Evolutionary conservation across 2,329 filamentous ascomycete genomes (phyloP), one percentile per base, ranked within the genome.

Genomic region (Fusarium pilosicola): DNA sequence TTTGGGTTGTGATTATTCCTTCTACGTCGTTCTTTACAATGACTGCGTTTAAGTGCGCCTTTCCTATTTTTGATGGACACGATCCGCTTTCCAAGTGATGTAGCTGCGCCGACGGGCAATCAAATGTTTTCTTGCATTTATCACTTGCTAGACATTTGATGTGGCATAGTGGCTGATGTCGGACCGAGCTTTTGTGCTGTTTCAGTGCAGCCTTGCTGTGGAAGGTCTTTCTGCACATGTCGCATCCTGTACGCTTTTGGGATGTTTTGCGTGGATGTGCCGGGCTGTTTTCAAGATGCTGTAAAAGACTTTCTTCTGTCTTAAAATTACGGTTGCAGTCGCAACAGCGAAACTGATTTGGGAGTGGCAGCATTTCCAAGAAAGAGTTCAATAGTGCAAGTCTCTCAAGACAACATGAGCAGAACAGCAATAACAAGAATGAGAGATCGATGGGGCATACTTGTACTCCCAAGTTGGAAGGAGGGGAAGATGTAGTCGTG

Each of bases 261-360:
- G 20, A 11, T 24, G 8, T 22, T 44, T 41, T 42, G 45, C 2
- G 36, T 24, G 30, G 10, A 14, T 39, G 14, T 26, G 49, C 39
- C 12, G 45, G 8, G 14, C 58, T 52, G 38, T 10, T 17, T 38
- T 52, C 17, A 44, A 44, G 46, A 61, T 61, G 46, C 5, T 26
- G 9, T 38, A 17, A 36, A 2, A 61, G 58, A 4, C n/a, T n/a
- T 18, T 44, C n/a, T 2, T 52, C 45, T 9, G 46, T 44, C 8
- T 44, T 54, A 5, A 61, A 61, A 22, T 52, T 10, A 30, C 46
- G 46, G 0, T 44, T 51, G 46, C 58, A 61, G n/a, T 61, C 14
- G 46, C 58, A 61, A n/a, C 46, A 61, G n/a, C 30, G 38, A 54
- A 44, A 61, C 13, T 61, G 46, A 54, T n/a, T 61, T 44, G 14